Percentiles rank a stretch among this genome's conserved stretches.
These are phyloP conservation scores for Leishmania braziliensis DNA, from an alignment of 208 protist genomes.

Conservation along the genomic window DNA sequence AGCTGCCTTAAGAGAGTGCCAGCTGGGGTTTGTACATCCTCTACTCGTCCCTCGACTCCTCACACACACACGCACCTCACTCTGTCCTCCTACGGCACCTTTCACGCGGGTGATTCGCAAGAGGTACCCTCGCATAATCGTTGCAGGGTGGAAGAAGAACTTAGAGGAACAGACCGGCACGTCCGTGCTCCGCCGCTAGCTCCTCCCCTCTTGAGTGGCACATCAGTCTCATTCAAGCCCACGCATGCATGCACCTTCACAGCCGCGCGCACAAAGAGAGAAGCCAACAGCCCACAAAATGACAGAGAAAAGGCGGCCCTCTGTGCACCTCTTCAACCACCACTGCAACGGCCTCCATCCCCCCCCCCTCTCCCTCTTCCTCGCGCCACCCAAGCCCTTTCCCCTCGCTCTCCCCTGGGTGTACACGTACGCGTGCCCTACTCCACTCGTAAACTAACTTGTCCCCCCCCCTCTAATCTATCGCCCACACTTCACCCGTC, in stretches of 20 bases:
- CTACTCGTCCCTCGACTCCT: neutral
- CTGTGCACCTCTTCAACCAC: too few species aligned
- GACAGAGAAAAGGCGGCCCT: too few species aligned
- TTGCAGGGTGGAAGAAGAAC: neutral
- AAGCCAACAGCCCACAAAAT: too few species aligned
- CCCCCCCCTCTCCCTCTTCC: too few species aligned
- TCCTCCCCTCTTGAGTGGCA: neutral
- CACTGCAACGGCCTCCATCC: too few species aligned
- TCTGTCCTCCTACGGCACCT: neutral
- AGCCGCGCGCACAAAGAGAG: neutral
- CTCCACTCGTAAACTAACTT: neutral
- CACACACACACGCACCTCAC: too few species aligned
- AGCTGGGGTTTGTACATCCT: neutral
- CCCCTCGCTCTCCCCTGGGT: neutral
- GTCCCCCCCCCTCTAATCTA: neutral
- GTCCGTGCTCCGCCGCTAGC: neutral
- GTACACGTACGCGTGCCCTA: too few species aligned
- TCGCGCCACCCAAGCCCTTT: neutral
- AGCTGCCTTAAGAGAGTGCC: neutral
- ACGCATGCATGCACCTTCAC: neutral
- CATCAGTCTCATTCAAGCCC: neutral
- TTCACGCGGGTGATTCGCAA: neutral
- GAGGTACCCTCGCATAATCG: neutral
- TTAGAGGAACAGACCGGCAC: neutral
- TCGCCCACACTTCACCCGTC: neutral